Evolutionary conservation across 768 basidiomycete genomes (phyloP).

Genomic region (Dacryopinax spathularia): DNA sequence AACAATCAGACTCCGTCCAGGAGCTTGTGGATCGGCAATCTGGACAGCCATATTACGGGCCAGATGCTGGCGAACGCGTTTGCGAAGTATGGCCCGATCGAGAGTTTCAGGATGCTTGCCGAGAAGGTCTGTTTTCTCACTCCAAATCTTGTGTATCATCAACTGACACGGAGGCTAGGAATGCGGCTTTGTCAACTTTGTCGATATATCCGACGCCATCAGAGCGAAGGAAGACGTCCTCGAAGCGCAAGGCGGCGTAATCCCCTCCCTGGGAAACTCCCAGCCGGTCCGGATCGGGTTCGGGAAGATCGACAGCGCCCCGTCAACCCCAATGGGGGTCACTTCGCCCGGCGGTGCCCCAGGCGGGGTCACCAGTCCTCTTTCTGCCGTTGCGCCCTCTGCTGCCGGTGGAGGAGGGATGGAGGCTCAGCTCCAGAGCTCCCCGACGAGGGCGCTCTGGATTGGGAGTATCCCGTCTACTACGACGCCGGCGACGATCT

Average conservation of each 20-base stretch:
- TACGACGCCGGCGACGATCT: constrained; percentile 84
- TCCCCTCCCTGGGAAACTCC: constrained; percentile 76
- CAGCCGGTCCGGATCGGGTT: constrained; percentile 96
- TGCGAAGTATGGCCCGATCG: constrained; percentile 92
- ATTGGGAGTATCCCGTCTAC: constrained; percentile 93
- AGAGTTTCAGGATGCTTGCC: constrained; percentile 83
- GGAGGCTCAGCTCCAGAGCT: constrained; percentile 76
- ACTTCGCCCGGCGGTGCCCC: constrained; percentile 36
- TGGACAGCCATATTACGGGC: constrained; percentile 86
- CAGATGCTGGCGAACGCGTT: constrained; percentile 93
- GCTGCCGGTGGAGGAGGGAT: constrained; percentile 38
- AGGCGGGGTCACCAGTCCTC: constrained; percentile 27
- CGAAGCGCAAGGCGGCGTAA: constrained; percentile 85
- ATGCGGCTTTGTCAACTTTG: constrained; percentile 98
- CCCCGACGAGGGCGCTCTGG: constrained; percentile 92
- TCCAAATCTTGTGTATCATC: background rate
- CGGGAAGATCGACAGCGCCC: constrained; percentile 93
- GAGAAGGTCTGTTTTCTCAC: constrained; percentile 62
- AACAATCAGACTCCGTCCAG: constrained; percentile 89
- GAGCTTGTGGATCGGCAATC: constrained; percentile 95
- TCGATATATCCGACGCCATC: constrained; percentile 89
- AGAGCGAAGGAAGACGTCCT: constrained; percentile 95
- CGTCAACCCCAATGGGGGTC: constrained; percentile 71
- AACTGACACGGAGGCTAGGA: constrained; percentile 38
- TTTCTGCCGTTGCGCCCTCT: constrained; percentile 21